Evolutionary conservation across 768 basidiomycete genomes (phyloP).

Genomic region (Dentipellis sp.): DNA sequence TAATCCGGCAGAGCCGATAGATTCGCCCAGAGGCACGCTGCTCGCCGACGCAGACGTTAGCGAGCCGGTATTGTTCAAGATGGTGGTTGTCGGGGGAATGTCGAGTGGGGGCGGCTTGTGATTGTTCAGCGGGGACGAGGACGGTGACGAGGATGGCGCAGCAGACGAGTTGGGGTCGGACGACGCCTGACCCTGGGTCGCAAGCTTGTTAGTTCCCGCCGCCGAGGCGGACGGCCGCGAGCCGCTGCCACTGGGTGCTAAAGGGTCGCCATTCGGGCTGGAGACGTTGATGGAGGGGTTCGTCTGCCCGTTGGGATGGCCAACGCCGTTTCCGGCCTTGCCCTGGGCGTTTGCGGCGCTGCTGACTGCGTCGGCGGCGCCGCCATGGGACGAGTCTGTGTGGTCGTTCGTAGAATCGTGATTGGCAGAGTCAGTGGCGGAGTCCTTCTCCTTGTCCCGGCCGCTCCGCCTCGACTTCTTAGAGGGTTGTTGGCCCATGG

Average conservation of each 20-base stretch:
- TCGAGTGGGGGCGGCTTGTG: conserved; percentile 54
- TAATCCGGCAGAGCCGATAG: conserved; percentile 24
- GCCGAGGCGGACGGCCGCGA: conserved; percentile 23
- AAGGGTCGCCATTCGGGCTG: conserved; percentile 22
- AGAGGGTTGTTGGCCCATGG: conserved; percentile 80
- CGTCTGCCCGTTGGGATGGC: conserved; percentile 21
- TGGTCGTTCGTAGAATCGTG: conserved; percentile 34
- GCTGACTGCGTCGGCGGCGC: conserved; percentile 13
- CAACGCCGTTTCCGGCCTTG: conserved; percentile 17
- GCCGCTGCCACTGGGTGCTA: conserved; percentile 32
- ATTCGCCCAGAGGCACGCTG: conserved; percentile 28
- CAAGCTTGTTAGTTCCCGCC: conserved; percentile 3
- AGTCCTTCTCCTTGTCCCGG: conserved; percentile 62
- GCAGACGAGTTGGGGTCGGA: conserved; percentile 29
- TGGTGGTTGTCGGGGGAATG: conserved; percentile 75
- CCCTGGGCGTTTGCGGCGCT: background rate
- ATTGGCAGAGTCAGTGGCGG: conserved; percentile 25
- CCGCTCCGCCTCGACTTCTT: conserved; percentile 67
- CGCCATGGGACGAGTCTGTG: too few relatives aligned
- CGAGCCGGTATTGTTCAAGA: conserved; percentile 47
- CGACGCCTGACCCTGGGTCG: conserved; percentile 20
- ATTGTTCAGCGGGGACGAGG: conserved; percentile 18
- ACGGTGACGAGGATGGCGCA: conserved; percentile 15
- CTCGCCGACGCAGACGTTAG: conserved; percentile 32
- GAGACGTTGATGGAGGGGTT: conserved; percentile 29